Conservation (phyloP, 305 asterid species). For the Fraxinus sp. region DNA sequence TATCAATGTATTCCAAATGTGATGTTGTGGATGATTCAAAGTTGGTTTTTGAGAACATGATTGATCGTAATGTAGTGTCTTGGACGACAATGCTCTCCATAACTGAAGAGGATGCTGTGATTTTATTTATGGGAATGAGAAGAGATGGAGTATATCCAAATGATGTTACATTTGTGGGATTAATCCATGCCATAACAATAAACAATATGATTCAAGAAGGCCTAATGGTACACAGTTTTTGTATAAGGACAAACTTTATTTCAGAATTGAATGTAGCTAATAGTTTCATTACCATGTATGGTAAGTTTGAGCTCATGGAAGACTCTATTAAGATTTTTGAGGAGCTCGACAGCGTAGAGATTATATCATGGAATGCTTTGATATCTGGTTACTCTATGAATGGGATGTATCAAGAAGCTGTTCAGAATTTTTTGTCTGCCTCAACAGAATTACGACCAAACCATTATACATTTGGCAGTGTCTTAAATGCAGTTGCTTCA, state of each 20-base stretch:
- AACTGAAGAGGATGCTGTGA: slow-evolving; percentile 50
- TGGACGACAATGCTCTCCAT: slow-evolving; percentile 86
- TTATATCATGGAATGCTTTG: slow-evolving; percentile 76
- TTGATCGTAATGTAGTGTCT: slow-evolving; percentile 62
- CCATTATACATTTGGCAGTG: slow-evolving; percentile 76
- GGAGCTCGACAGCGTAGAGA: slow-evolving; percentile 54
- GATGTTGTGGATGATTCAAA: slow-evolving; percentile 44
- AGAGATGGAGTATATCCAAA: slow-evolving; percentile 56
- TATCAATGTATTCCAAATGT: slow-evolving; percentile 72
- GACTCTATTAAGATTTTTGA: slow-evolving; percentile 54
- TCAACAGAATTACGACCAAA: slow-evolving; percentile 53
- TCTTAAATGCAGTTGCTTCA: slow-evolving; percentile 69
- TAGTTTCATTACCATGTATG: slow-evolving; percentile 84
- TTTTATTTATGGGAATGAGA: slow-evolving; percentile 58
- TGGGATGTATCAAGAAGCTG: slow-evolving; percentile 69
- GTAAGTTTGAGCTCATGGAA: slow-evolving; percentile 52
- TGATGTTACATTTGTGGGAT: slow-evolving; percentile 70
- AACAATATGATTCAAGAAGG: slow-evolving; percentile 55
- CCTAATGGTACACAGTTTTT: slow-evolving; percentile 57
- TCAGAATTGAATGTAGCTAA: slow-evolving; percentile 62
- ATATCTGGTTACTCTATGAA: slow-evolving; percentile 68
- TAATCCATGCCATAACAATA: slow-evolving; percentile 60
- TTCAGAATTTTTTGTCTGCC: slow-evolving; percentile 47
- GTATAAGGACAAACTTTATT: slow-evolving; percentile 53
- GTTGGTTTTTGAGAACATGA: slow-evolving; percentile 45